Evolutionary conservation across 495 filamentous ascomycete species (phyloP), one percentile per base, ranked within the genome.

Genomic region (Hamigera avellanea): DNA sequence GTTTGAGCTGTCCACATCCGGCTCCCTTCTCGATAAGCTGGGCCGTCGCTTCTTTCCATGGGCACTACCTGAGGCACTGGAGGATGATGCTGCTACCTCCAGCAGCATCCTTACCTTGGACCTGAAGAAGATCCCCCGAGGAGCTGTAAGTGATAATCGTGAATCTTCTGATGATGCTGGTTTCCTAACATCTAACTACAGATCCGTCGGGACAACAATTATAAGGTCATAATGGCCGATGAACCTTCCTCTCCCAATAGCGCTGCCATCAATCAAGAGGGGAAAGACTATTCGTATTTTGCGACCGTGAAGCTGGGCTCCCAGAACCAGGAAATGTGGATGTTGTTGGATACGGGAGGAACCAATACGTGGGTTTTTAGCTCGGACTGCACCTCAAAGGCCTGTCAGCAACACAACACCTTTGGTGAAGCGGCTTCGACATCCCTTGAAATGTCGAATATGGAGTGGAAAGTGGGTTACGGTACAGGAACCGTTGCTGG

Each of bases 271-370:
- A 66, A 80, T 48, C 80, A 91, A 54, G 80, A 85, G 57, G 83
- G 81, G 2, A 69, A 68, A 18, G 84, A 91, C 56, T 80, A 70
- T 40, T 80, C 80, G 6, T 93, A 93, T 64, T 86, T 93, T 46
- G 54, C 76, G 14, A 53, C 72, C 23, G 71, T 81, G n/a, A 50
- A 62, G 27, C 65, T 91, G 32, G 86, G 86, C 27, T 76, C 81
- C 0, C 52, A 69, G 19, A 57, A 66, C 26, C 73, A 79, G 42
- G 56, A 70, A 6, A 63, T 87, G 51, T 77, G 76, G 56, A 73
- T 93, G 68, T 69, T 86, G 26, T 48, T 93, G 19, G 86, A 93
- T 52, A 84, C 83, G 12, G 85, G 84, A 15, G 80, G 82, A 7
- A 71, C 75, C 14, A 80, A 78, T 46, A 82, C 76, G 8, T 93